Evolutionary conservation across 2,329 filamentous ascomycete genomes (phyloP).

Genomic region (Aureobasidium sp.): DNA sequence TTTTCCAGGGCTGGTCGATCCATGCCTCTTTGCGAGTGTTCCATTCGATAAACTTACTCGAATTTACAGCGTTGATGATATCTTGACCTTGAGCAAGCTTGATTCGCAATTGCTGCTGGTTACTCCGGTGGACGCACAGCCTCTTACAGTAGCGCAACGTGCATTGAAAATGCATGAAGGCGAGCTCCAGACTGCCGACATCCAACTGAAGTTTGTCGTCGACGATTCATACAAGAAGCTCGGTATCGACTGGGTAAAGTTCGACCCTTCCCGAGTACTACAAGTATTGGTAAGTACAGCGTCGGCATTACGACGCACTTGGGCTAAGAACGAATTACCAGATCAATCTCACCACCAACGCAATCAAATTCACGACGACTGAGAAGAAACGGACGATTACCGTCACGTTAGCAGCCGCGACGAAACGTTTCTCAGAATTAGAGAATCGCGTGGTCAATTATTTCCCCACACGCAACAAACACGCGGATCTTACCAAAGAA

Average conservation of each 20-base stretch:
- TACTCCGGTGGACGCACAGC: conserved; percentile 61
- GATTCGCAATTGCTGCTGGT: conserved; percentile 67
- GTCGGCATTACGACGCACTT: background rate
- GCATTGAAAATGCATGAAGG: conserved; percentile 72
- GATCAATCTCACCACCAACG: conserved; percentile 73
- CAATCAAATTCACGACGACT: conserved; percentile 69
- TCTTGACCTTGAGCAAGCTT: conserved; percentile 65
- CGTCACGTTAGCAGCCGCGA: conserved; percentile 57
- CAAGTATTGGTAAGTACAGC: conserved; percentile 49
- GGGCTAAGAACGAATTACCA: background rate
- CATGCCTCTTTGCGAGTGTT: background rate
- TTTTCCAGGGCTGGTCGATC: background rate
- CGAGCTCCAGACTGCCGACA: conserved; percentile 61
- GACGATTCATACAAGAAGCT: conserved; percentile 53
- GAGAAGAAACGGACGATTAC: conserved; percentile 55
- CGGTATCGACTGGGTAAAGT: conserved; percentile 56
- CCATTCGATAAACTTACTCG: background rate
- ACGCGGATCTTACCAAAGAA: conserved; percentile 39
- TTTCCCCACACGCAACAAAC: conserved; percentile 48
- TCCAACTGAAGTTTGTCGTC: conserved; percentile 56
- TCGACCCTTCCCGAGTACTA: conserved; percentile 66
- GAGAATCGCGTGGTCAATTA: conserved; percentile 46
- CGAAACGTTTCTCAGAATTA: conserved; percentile 40
- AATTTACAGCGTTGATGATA: conserved; percentile 73
- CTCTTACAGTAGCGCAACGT: conserved; percentile 56